Evolutionary conservation across 2,329 filamentous ascomycete genomes (phyloP).

Genomic region (Colletotrichum tofieldiae): DNA sequence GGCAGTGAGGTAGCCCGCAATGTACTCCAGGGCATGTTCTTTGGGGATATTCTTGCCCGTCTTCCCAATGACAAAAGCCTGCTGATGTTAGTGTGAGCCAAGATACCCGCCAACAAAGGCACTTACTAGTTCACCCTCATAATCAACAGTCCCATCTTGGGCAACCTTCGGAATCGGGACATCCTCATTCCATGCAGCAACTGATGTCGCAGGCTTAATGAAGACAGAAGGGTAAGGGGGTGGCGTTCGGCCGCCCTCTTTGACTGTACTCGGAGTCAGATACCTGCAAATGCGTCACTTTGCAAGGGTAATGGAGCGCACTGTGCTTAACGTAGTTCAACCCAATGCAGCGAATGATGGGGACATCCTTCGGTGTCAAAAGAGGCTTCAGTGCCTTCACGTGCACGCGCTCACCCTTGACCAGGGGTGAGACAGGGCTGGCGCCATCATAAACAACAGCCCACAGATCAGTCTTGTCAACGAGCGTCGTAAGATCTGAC

Average conservation of each 20-base stretch:
- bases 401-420: constrained; percentile 48
- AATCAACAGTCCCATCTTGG: constrained; percentile 63
- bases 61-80: constrained; percentile 67
- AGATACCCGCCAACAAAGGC: accelerated
- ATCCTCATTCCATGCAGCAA: constrained; percentile 54
- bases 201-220: constrained; percentile 64
- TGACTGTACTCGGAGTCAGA: constrained; percentile 54
- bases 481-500: constrained; percentile 47
- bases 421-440: constrained; percentile 46
- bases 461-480: constrained; percentile 48
- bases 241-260: constrained; percentile 66
- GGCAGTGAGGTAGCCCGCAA: constrained; percentile 62
- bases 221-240: constrained; percentile 66
- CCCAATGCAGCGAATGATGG: constrained; percentile 55
- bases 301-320: constrained; percentile 40
- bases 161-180: constrained; percentile 64
- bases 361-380: constrained; percentile 51
- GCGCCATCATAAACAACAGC: constrained; percentile 51
- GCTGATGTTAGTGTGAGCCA: neutral
- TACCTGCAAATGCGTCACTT: neutral
- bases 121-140: constrained; percentile 64
- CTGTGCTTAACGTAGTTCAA: constrained; percentile 57
- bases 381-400: constrained; percentile 53
- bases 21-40: constrained; percentile 60
- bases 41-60: constrained; percentile 66